phyloP scores from a whole-genome alignment of 2,329 filamentous ascomycete species.

The Fusarium illudens region DNA sequence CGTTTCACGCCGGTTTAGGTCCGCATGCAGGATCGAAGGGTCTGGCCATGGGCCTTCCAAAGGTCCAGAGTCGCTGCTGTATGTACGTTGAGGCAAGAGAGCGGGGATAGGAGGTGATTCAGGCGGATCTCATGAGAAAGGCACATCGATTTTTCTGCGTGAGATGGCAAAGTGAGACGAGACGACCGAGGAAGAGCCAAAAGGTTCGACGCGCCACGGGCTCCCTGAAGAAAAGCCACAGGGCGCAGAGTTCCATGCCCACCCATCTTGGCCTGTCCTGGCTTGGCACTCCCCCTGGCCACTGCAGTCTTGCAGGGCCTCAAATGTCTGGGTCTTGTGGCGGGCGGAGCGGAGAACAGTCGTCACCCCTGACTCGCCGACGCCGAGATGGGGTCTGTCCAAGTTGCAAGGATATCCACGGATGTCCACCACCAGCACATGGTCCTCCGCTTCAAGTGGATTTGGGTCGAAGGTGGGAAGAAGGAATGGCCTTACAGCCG shows the following conservation, averaged over 20 bases:
- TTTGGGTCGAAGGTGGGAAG: neutral
- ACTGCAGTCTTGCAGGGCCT: constrained; percentile 11
- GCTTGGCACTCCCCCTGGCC: constrained; percentile 14
- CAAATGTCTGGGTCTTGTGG: constrained; percentile 14
- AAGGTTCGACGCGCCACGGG: constrained; percentile 7
- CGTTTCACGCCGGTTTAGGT: neutral
- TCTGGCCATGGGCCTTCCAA: neutral
- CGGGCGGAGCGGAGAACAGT: constrained; percentile 11
- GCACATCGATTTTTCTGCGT: neutral
- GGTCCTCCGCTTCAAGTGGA: neutral
- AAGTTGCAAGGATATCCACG: neutral
- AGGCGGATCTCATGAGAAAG: constrained; percentile 9
- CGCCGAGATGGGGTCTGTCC: neutral
- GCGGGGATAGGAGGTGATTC: neutral
- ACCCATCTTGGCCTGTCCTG: neutral
- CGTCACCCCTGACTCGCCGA: constrained; percentile 16
- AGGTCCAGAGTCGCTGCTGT: neutral
- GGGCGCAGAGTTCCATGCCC: constrained; percentile 8
- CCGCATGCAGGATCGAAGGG: constrained; percentile 2
- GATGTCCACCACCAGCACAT: neutral
- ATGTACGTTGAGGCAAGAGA: neutral
- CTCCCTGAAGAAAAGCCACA: constrained; percentile 15
- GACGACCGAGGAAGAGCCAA: neutral
- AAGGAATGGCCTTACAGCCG: neutral
- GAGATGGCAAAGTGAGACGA: constrained; percentile 9